Conservation (phyloP, 176 grass and related monocot species). For the Aegilops tauschii region DNA sequence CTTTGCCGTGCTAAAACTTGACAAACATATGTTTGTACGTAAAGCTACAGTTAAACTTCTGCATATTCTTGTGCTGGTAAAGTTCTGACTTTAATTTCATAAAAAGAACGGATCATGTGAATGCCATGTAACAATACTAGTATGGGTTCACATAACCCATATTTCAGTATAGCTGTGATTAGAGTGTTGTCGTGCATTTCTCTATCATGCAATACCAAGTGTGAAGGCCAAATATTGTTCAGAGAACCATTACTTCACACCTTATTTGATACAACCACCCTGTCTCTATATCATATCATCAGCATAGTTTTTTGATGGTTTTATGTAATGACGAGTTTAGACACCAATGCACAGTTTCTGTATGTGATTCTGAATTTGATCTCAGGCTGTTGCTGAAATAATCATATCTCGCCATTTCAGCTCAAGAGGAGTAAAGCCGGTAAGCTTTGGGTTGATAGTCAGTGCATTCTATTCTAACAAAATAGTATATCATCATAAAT, state of each 20-base stretch:
- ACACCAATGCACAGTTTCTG: background rate
- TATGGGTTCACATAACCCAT: background rate
- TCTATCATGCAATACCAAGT: background rate
- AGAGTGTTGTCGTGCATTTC: background rate
- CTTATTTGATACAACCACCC: background rate
- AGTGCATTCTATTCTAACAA: background rate
- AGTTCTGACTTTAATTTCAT: conserved; percentile 8
- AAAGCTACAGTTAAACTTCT: conserved; percentile 3
- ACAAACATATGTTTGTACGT: background rate
- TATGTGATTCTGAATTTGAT: conserved; percentile 26
- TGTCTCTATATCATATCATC: background rate
- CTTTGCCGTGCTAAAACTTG: conserved; percentile 9
- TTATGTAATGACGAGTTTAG: background rate
- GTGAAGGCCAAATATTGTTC: conserved; percentile 12
- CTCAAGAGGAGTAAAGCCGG: conserved; percentile 65
- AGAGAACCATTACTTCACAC: background rate
- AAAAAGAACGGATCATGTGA: background rate
- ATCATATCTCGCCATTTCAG: conserved; percentile 75
- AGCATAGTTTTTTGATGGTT: background rate
- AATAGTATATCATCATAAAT: background rate
- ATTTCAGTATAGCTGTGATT: background rate
- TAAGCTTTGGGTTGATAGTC: conserved; percentile 41
- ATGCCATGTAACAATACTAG: conserved; percentile 17
- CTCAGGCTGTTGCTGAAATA: conserved; percentile 87
- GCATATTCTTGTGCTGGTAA: background rate